Percentiles rank a stretch among this genome's conserved stretches.
Evolutionary conservation across 441 rosid genomes (phyloP).

Genomic region (Jatropha multifida): DNA sequence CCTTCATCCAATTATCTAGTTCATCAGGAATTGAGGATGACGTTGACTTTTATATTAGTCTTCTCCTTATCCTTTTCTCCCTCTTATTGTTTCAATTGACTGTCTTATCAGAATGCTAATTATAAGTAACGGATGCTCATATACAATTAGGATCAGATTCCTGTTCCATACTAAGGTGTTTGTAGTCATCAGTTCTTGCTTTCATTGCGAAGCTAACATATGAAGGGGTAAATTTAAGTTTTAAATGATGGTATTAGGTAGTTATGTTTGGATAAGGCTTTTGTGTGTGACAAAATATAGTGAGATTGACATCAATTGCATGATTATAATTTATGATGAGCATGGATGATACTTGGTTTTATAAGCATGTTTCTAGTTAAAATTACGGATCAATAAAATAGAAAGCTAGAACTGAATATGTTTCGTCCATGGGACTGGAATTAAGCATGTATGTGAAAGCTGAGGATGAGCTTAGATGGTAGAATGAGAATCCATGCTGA

Average conservation of each 20-base stretch:
- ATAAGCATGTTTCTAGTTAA: slow-evolving; percentile 1
- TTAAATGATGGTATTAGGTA: not conserved
- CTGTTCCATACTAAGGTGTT: not conserved
- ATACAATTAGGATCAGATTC: not conserved
- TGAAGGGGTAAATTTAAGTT: not conserved
- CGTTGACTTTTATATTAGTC: no score
- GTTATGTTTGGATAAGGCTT: not conserved
- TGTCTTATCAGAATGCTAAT: no score
- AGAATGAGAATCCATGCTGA: not conserved
- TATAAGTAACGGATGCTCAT: not conserved
- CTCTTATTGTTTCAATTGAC: not conserved
- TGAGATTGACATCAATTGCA: not conserved
- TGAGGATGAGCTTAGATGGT: not conserved
- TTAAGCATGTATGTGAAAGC: not conserved
- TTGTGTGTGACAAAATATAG: not conserved
- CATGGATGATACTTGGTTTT: not conserved
- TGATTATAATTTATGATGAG: not conserved
- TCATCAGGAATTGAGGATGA: not conserved
- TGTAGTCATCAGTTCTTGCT: not conserved
- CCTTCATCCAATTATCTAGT: not conserved
- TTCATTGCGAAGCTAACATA: no score
- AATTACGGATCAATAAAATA: not conserved
- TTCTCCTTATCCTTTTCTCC: no score
- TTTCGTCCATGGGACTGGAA: not conserved
- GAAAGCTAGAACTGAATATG: not conserved